Evolutionary conservation across 495 filamentous ascomycete species (phyloP).

Genomic region (Lasiosphaeriaceae sp.): DNA sequence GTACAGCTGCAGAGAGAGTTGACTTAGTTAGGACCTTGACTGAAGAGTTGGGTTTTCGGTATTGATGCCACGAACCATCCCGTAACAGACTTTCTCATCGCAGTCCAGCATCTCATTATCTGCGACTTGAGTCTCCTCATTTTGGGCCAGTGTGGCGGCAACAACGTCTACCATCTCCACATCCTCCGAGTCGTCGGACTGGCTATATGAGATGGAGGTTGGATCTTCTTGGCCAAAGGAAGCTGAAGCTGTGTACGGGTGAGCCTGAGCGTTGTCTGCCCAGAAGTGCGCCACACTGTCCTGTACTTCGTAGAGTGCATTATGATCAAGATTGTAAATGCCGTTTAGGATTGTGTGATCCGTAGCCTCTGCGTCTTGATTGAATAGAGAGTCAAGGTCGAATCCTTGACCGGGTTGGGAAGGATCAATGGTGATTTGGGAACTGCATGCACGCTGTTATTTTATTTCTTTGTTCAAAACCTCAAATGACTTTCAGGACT

Average conservation of each 20-base stretch:
- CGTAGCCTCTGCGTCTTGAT: background rate
- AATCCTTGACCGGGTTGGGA: background rate
- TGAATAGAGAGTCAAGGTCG: background rate
- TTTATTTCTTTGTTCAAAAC: too few relatives aligned
- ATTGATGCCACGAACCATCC: slow-evolving; percentile 23
- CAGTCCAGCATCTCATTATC: background rate
- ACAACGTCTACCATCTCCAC: slow-evolving; percentile 6
- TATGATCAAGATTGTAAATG: background rate
- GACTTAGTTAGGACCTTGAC: background rate
- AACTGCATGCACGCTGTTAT: too few relatives aligned
- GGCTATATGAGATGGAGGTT: background rate
- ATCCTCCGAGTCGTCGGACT: slow-evolving; percentile 3
- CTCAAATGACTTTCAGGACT: too few relatives aligned
- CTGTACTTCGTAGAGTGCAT: background rate
- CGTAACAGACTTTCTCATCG: slow-evolving; percentile 25
- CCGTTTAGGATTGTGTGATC: too few relatives aligned
- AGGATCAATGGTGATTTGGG: too few relatives aligned
- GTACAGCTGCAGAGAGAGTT: slow-evolving; percentile 12
- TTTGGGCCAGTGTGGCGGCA: too few relatives aligned
- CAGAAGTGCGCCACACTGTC: background rate
- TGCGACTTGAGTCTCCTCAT: background rate
- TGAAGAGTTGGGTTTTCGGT: background rate
- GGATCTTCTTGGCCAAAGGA: background rate
- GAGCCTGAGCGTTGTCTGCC: background rate
- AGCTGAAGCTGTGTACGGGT: background rate